phyloP scores from a whole-genome alignment of 441 rosid genomes.

The Erodium texanum region DNA sequence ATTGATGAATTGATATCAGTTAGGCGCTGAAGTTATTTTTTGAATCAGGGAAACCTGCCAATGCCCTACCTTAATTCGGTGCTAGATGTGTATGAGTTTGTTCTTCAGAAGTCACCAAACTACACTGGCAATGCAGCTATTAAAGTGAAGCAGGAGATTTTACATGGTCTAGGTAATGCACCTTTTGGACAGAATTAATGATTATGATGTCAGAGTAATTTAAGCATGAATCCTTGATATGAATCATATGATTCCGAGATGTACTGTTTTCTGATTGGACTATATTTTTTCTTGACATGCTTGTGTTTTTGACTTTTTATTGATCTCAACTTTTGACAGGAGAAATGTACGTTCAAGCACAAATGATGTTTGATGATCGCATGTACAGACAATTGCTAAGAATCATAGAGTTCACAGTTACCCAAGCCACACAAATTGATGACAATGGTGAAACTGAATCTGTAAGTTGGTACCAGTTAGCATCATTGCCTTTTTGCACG shows the following conservation, averaged over 20 bases:
- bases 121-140: conserved; percentile 45
- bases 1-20: conserved; percentile 7
- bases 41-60: conserved; percentile 72
- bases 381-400: conserved; percentile 75
- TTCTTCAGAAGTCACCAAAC: conserved; percentile 64
- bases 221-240: not conserved
- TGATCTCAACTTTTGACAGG: conserved; percentile 41
- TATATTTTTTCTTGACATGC: conserved; percentile 5
- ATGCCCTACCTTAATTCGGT: conserved; percentile 70
- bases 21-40: conserved; percentile 14
- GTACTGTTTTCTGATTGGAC: not conserved
- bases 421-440: conserved; percentile 42
- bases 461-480: conserved; percentile 39
- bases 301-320: conserved; percentile 21
- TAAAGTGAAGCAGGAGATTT: conserved; percentile 92
- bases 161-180: conserved; percentile 79
- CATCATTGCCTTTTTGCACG: conserved; percentile 6
- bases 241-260: not conserved
- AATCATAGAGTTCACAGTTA: conserved; percentile 58
- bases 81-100: conserved; percentile 70
- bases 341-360: conserved; percentile 79
- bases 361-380: conserved; percentile 68
- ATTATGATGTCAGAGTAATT: not conserved
- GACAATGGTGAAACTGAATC: conserved; percentile 70
- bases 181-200: not conserved